Percentiles rank a stretch among this genome's conserved stretches.
Conservation (phyloP, 2,329 filamentous ascomycete genomes). For the Pyricularia sp. region DNA sequence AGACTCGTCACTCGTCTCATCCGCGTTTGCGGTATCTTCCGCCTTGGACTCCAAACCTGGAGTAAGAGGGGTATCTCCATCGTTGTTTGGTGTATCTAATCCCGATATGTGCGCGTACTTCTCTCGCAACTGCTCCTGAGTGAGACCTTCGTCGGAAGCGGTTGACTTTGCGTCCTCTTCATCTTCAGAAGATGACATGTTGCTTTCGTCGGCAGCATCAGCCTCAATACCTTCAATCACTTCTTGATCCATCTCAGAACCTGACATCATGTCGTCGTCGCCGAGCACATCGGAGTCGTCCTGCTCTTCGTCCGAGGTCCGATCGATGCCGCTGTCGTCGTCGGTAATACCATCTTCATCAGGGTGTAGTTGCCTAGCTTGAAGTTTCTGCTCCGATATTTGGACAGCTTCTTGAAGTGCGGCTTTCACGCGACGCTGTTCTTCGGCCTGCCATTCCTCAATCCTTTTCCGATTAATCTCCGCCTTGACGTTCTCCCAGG, state of each 20-base stretch:
- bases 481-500: conserved; percentile 54
- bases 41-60: background rate
- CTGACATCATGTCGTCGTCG: conserved; percentile 30
- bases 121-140: conserved; percentile 56
- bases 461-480: conserved; percentile 53
- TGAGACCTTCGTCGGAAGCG: conserved; percentile 53
- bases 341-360: conserved; percentile 41
- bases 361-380: conserved; percentile 45
- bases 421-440: conserved; percentile 54
- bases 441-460: conserved; percentile 55
- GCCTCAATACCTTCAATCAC: conserved; percentile 25
- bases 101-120: conserved; percentile 61
- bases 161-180: conserved; percentile 45
- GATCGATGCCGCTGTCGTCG: conserved; percentile 23
- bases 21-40: conserved; percentile 9
- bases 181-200: conserved; percentile 56
- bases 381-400: conserved; percentile 58
- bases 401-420: conserved; percentile 67
- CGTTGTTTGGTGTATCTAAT: conserved; percentile 20
- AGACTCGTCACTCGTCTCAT: conserved; percentile 54
- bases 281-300: conserved; percentile 24
- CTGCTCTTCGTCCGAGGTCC: conserved; percentile 31
- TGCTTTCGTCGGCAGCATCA: conserved; percentile 37
- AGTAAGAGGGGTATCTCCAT: conserved; percentile 9
- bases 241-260: conserved; percentile 25